Evolutionary conservation across 2,329 filamentous ascomycete genomes (phyloP), one percentile per base, ranked within the genome.

Genomic region (Aspergillus neoniger): DNA sequence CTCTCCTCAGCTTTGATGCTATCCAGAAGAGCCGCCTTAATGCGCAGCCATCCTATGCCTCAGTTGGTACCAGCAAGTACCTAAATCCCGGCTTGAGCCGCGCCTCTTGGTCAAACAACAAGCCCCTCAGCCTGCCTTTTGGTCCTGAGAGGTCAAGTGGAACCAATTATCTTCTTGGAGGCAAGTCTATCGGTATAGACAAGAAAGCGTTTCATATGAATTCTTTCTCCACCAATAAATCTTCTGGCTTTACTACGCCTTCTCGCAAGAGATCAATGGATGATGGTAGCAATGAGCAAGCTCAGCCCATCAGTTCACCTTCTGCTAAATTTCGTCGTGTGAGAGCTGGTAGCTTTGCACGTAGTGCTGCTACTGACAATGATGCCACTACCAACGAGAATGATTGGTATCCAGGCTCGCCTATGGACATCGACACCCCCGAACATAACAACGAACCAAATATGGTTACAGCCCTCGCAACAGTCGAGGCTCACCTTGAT

Each of bases 211-310:
- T 30, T 23, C 44, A 23, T 49, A 30, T 23, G 21, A 49, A 21
- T 17, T 48, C 44, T 12, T 23, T 43, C 39, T 41, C 15, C 4
- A 15, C 19, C 14, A 25, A 57, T 49, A 47, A 52, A 63, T 51
- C 21, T 23, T 44, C 19, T 23, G 19, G 10, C 41, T 23, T 21
- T 21, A 23, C 19, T 23, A 53, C 36, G 32, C 43, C 55, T 23
- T 54, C 64, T 14, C 60, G 60, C 23, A 67, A 67, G 53, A 61
- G 63, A 49, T 60, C 58, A 5, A 51, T 60, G 6, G 63, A 64
- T 23, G 59, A 59, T 10, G 54, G 28, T 9, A n/a, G 41, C 14
- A 48, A 53, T 25, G 47, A 39, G 3, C 17, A 36, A 9, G 23
- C 32, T 19, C 17, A 57, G 5, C 10, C 8, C n/a, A 19, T 4